phyloP scores from a whole-genome alignment of 495 filamentous ascomycete genomes.

The Tetracladium marchalianum region DNA sequence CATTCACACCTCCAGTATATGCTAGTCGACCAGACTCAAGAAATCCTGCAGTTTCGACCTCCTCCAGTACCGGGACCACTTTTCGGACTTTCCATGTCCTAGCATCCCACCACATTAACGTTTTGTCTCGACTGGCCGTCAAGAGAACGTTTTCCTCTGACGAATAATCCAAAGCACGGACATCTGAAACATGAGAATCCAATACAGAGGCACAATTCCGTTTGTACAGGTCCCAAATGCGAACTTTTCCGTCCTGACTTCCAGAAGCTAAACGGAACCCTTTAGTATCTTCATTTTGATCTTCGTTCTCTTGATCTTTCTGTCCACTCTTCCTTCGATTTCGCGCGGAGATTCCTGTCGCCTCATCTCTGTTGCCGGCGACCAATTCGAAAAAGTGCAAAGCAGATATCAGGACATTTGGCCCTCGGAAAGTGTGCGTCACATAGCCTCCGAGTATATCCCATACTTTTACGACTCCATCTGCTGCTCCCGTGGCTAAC shows the following conservation, averaged over 20 bases:
- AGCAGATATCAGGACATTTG: conserved; percentile 81
- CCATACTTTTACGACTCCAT: conserved; percentile 92
- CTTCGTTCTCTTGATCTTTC: conserved; percentile 30
- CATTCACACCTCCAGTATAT: conserved; percentile 81
- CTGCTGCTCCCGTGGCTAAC: conserved; percentile 81
- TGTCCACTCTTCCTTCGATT: conserved; percentile 23
- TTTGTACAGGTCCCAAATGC: conserved; percentile 86
- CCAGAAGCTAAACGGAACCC: conserved; percentile 82
- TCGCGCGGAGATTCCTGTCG: conserved; percentile 16
- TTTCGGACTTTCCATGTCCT: conserved; percentile 73
- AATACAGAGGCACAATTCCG: conserved; percentile 61
- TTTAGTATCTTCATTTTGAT: conserved; percentile 26
- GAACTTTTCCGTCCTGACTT: conserved; percentile 81
- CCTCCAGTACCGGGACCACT: conserved; percentile 77
- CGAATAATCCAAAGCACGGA: conserved; percentile 76
- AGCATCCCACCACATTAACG: conserved; percentile 82
- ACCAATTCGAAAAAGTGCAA: conserved; percentile 81
- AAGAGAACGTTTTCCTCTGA: conserved; percentile 61
- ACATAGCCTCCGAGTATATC: conserved; percentile 85
- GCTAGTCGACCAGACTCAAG: conserved; percentile 56
- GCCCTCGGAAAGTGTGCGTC: conserved; percentile 91
- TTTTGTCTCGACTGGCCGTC: conserved; percentile 91
- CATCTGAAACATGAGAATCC: conserved; percentile 87
- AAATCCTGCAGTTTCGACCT: conserved; percentile 76
- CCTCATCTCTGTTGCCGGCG: conserved; percentile 26